Evolutionary conservation across 2,329 filamentous ascomycete species (phyloP).

Genomic region (Furcasterigmium sp.): DNA sequence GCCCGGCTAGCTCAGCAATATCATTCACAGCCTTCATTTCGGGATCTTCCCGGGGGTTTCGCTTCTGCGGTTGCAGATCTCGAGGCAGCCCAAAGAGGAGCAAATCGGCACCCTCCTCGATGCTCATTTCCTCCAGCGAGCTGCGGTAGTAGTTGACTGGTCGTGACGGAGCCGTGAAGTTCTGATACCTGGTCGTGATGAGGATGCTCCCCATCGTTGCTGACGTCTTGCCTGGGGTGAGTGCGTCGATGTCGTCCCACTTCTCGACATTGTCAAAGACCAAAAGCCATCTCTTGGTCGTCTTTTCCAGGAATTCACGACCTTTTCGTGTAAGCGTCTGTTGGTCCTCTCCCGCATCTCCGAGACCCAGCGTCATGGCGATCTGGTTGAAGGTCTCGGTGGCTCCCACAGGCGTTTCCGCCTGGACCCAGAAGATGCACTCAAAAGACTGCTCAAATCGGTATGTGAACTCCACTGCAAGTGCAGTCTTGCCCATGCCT

Average conservation of each 20-base stretch:
- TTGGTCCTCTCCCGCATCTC: constrained; percentile 3
- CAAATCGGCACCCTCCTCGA: constrained; percentile 8
- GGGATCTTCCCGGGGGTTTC: constrained; percentile 6
- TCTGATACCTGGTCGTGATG: constrained; percentile 9
- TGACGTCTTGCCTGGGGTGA: constrained; percentile 11
- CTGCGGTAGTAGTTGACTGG: constrained; percentile 11
- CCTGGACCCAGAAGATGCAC: constrained; percentile 19
- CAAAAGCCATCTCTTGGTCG: constrained; percentile 11
- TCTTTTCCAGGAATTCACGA: constrained; percentile 11
- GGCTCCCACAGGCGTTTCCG: constrained; percentile 14
- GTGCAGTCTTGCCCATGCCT: constrained; percentile 17
- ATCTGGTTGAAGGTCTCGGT: constrained; percentile 12
- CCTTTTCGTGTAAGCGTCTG: constrained; percentile 6
- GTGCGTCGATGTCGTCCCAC: constrained; percentile 11
- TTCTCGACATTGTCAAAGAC: constrained; percentile 14
- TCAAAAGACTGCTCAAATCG: constrained; percentile 14
- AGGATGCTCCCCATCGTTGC: constrained; percentile 10
- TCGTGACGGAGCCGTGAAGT: constrained; percentile 6
- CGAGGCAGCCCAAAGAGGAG: constrained; percentile 9
- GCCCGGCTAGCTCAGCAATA: constrained; percentile 10
- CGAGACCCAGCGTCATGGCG: constrained; percentile 7
- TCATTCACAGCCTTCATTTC: constrained; percentile 12
- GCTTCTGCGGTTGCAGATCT: constrained; percentile 5
- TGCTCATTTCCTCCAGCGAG: constrained; percentile 7
- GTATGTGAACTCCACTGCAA: constrained; percentile 17